These are phyloP conservation scores for Candida nemodendra DNA, from an alignment of 805 yeast species.

Conservation along the genomic window DNA sequence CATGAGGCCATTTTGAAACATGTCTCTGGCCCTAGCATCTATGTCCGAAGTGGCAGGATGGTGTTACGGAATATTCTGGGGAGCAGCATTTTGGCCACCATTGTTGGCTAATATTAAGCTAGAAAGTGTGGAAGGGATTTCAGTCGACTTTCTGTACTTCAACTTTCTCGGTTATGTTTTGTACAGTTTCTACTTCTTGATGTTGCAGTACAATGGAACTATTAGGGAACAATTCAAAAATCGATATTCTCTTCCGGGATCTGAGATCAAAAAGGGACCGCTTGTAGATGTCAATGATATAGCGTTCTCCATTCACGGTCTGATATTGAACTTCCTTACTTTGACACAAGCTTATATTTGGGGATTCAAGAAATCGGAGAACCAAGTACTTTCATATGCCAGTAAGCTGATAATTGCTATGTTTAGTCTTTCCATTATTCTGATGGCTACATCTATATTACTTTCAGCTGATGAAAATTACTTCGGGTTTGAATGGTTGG, in stretches of 20 bases:
- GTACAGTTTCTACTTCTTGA: slow-evolving; percentile 19
- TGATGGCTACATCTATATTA: slow-evolving; percentile 3
- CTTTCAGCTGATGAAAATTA: slow-evolving; percentile 5
- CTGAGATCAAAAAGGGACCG: slow-evolving; percentile 8
- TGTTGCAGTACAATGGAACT: slow-evolving; percentile 15
- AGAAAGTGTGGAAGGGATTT: slow-evolving; percentile 23
- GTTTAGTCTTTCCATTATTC: neutral
- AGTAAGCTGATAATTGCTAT: slow-evolving; percentile 4
- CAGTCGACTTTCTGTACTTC: slow-evolving; percentile 25
- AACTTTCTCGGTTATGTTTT: slow-evolving; percentile 22
- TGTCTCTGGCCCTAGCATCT: no score
- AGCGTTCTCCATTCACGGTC: slow-evolving; percentile 21
- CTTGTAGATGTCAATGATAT: slow-evolving; percentile 22
- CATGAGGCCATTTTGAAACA: no score
- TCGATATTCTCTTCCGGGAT: slow-evolving; percentile 11
- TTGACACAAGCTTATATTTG: slow-evolving; percentile 22
- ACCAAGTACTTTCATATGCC: slow-evolving; percentile 16
- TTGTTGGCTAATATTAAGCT: slow-evolving; percentile 18
- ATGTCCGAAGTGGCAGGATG: slow-evolving; percentile 17
- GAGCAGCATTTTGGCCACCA: slow-evolving; percentile 24
- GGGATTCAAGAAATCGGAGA: slow-evolving; percentile 19
- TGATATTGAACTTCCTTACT: slow-evolving; percentile 12
- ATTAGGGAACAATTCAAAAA: slow-evolving; percentile 20
- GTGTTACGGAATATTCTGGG: slow-evolving; percentile 22
- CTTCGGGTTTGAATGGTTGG: slow-evolving; percentile 19